Conservation (phyloP, 1,284 basidiomycete genomes). For the Omphalotus olearius region DNA sequence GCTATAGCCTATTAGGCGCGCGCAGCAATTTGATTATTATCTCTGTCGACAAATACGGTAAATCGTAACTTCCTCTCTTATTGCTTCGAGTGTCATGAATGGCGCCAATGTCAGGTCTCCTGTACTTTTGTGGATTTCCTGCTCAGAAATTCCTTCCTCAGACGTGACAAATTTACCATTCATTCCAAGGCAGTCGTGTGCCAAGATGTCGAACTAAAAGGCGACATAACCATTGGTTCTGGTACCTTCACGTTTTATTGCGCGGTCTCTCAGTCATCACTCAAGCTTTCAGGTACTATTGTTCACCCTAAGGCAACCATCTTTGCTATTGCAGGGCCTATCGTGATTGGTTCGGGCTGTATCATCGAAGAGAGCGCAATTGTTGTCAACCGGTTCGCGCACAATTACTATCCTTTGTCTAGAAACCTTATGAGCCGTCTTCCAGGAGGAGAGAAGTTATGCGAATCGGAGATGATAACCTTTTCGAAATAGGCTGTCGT, state of each 20-base stretch:
- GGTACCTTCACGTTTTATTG: constrained; percentile 34
- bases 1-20: too few species aligned
- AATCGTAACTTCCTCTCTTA: neutral
- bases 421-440: neutral
- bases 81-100: neutral
- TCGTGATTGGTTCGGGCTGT: constrained; percentile 83
- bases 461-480: constrained; percentile 87
- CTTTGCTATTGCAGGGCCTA: constrained; percentile 82
- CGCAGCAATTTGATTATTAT: too few species aligned
- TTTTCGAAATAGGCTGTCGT: constrained; percentile 92
- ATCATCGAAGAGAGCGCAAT: constrained; percentile 90
- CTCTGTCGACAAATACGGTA: too few species aligned
- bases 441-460: constrained; percentile 76
- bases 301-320: constrained; percentile 94
- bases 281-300: constrained; percentile 55
- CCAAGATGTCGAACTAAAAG: constrained; percentile 86
- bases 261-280: neutral
- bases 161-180: constrained; percentile 71
- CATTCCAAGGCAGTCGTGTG: constrained; percentile 82
- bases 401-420: neutral
- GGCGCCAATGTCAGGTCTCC: constrained; percentile 1
- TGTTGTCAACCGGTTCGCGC: constrained; percentile 75
- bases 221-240: constrained; percentile 86
- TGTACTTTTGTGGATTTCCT: too few species aligned
- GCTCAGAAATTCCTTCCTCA: too few species aligned